These are phyloP conservation scores for Lycium ferocissimum DNA, from an alignment of 257 asterid species.

Conservation along the genomic window DNA sequence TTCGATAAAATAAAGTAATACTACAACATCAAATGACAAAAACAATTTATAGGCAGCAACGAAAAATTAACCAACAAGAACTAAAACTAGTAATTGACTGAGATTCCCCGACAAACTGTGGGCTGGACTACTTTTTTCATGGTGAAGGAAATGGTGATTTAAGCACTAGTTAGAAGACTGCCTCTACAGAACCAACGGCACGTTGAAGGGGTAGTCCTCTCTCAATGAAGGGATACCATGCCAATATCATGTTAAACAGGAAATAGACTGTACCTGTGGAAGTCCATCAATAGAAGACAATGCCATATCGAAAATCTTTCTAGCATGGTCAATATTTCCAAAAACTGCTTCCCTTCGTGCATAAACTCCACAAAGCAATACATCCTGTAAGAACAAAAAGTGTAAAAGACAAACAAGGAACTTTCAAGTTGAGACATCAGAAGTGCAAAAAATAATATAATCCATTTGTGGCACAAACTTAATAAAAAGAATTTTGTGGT, in stretches of 20 bases:
- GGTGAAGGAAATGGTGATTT: not conserved
- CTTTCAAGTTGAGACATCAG: constrained; percentile 19
- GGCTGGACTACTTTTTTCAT: not conserved
- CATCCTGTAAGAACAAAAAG: constrained; percentile 64
- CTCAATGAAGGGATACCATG: not conserved
- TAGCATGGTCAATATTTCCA: constrained; percentile 84
- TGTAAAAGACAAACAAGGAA: constrained; percentile 24
- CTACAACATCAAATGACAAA: constrained; percentile 15
- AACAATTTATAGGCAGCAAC: not conserved
- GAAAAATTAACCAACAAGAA: not conserved
- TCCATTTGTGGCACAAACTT: constrained; percentile 1
- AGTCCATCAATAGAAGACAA: constrained; percentile 82
- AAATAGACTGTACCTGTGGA: constrained; percentile 63
- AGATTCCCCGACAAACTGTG: not conserved
- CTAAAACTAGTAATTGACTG: not conserved
- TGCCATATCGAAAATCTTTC: constrained; percentile 97
- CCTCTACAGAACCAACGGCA: constrained; percentile 1
- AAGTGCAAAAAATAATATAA: constrained; percentile 16
- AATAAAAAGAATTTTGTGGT: not conserved
- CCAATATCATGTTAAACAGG: constrained; percentile 12
- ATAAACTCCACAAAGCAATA: constrained; percentile 94
- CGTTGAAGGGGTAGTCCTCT: not conserved
- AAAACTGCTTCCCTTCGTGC: constrained; percentile 87
- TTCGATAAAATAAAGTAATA: constrained; percentile 17
- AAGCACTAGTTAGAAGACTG: constrained; percentile 22